phyloP scores from a whole-genome alignment of 352 stramenopile species.

The Phytophthora citricola region DNA sequence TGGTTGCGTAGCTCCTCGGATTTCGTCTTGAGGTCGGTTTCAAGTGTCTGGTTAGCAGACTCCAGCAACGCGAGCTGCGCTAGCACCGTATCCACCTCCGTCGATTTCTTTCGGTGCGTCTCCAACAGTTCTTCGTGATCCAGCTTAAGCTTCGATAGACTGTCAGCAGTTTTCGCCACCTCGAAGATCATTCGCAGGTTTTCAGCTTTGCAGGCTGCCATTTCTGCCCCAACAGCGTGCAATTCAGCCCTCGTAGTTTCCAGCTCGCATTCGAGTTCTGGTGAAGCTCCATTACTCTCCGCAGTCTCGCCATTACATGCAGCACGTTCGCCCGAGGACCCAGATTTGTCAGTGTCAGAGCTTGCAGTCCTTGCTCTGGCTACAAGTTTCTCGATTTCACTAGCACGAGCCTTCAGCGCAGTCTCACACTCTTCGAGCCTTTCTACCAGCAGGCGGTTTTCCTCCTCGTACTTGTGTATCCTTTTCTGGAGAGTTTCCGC shows the following conservation, averaged over 20 bases:
- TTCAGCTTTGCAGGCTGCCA: conserved; percentile 68
- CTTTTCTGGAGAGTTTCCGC: conserved; percentile 22
- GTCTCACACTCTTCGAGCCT: conserved; percentile 41
- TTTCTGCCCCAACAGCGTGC: conserved; percentile 51
- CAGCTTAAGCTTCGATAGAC: conserved; percentile 64
- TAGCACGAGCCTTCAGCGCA: conserved; percentile 30
- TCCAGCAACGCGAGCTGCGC: conserved; percentile 38
- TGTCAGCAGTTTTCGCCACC: conserved; percentile 71
- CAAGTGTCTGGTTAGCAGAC: conserved; percentile 37
- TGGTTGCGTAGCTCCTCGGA: conserved; percentile 26
- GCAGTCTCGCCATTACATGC: conserved; percentile 22
- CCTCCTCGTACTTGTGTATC: conserved; percentile 31
- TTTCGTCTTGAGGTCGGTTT: conserved; percentile 32
- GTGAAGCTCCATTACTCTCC: conserved; percentile 23
- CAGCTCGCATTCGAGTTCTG: conserved; percentile 33
- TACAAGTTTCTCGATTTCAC: conserved; percentile 30
- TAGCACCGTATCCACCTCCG: conserved; percentile 39
- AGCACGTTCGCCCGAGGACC: conserved; percentile 20
- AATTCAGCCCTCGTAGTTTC: conserved; percentile 41
- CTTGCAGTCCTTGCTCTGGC: conserved; percentile 7
- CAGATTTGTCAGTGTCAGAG: conserved; percentile 20
- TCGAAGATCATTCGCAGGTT: conserved; percentile 83
- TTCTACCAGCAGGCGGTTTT: conserved; percentile 28
- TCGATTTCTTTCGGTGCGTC: conserved; percentile 41
- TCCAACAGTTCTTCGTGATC: conserved; percentile 56